Evolutionary conservation across 805 yeast genomes (phyloP).

Genomic region (Alloascoidea africana): DNA sequence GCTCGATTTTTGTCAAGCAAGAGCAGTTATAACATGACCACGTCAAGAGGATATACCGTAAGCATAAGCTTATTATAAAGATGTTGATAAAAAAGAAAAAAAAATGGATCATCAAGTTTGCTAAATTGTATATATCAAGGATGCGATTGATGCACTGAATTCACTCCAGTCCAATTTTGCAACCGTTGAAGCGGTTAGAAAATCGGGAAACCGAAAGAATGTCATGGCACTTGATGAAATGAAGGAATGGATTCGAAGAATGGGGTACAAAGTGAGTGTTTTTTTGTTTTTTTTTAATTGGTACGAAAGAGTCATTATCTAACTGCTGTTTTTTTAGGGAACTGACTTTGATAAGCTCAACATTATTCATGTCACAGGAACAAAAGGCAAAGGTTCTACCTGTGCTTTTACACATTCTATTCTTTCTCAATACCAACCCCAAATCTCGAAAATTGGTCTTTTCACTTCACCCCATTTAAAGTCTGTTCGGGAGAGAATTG

Average conservation of each 20-base stretch:
- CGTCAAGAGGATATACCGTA: no score
- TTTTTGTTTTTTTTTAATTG: constrained; percentile 3
- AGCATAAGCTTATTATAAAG: no score
- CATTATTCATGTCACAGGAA: constrained; percentile 87
- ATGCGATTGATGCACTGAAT: constrained; percentile 77
- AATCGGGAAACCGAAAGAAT: constrained; percentile 49
- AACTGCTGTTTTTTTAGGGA: constrained; percentile 17
- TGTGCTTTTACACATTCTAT: constrained; percentile 88
- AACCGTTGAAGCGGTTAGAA: constrained; percentile 67
- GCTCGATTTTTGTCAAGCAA: no score
- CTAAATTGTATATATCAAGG: no score
- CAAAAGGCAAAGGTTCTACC: constrained; percentile 97
- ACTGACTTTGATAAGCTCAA: constrained; percentile 60
- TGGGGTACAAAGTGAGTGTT: constrained; percentile 35
- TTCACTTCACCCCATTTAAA: constrained; percentile 94
- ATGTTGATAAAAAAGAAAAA: no score
- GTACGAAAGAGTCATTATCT: constrained; percentile 24
- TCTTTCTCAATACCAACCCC: constrained; percentile 39
- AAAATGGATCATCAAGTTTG: no score
- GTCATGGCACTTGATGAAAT: constrained; percentile 72
- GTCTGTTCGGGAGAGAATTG: constrained; percentile 82
- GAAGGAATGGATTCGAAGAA: constrained; percentile 60
- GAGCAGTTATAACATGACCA: no score
- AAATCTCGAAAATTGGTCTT: constrained; percentile 60
- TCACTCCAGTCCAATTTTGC: constrained; percentile 85